Base-by-base conservation (phyloP, 2,329 filamentous ascomycete species). In the Botryotinia calthae region DNA sequence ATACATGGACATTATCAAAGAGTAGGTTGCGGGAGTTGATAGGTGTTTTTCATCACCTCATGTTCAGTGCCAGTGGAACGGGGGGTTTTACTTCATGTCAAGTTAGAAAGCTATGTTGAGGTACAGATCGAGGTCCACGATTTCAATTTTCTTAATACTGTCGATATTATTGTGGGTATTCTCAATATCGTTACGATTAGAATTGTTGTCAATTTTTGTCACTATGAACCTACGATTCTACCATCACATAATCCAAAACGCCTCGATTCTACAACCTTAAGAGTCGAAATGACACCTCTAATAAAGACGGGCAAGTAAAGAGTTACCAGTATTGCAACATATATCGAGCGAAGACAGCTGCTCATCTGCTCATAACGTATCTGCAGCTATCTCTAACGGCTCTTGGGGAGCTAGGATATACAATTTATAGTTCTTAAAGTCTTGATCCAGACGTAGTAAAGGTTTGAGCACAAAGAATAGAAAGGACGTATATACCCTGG, bases 31-130 rank as follows among this genome's bases (percentile, higher is more conserved):
- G 48, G 25, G 4, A 51, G 4, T 16, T n/a, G 25, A 51, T 0
- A 4, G 1, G 3, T 51, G 25, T n/a, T n/a, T 51, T 2, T 6
- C n/a, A 16, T 14, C 5, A n/a, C 10, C 25, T n/a, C 25, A 51
- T 7, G 3, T 14, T 14, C 25, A 54, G 25, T 4, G 0, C 12
- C 5, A n/a, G 1, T 1, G n/a, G 25, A 0, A 6, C 2, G 12
- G 7, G 25, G 48, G 12, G 1, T n/a, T n/a, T 16, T n/a, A n/a
- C 25, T 54, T n/a, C 6, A 0, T 54, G 25, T n/a, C 25, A 7
- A n/a, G 4, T n/a, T 54, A 4, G 5, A 22, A 22, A 48, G 48
- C 5, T 16, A 12, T 5, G 5, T 54, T 54, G 16, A 25, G n/a
- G 10, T n/a, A 54, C 10, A 16, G 2, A n/a, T 10, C 2, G 4